A percentile compares a stretch with the other conserved stretches of the same genome.
Conservation (phyloP, 2,329 filamentous ascomycete species). For the Aureobasidium namibiae region DNA sequence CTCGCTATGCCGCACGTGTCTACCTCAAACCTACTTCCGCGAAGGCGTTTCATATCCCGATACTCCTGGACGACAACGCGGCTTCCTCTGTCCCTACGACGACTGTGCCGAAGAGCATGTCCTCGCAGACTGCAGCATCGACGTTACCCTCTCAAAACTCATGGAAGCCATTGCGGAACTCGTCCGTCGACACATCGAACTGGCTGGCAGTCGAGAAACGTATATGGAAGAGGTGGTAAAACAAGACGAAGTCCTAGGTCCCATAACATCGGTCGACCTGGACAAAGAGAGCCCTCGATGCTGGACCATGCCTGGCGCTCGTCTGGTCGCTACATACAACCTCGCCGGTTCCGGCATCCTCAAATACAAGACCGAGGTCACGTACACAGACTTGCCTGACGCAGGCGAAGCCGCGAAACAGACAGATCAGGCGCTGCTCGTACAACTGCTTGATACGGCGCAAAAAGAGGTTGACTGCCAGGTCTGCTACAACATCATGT, state of each 20-base stretch:
- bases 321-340: conserved; percentile 57
- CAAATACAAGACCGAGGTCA: conserved; percentile 47
- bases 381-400: conserved; percentile 36
- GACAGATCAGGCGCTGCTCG: conserved; percentile 45
- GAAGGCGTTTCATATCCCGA: conserved; percentile 71
- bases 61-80: conserved; percentile 55
- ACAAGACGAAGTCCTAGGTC: conserved; percentile 26
- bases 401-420: conserved; percentile 22
- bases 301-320: conserved; percentile 45
- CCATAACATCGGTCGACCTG: conserved; percentile 14
- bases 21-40: conserved; percentile 58
- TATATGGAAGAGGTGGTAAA: conserved; percentile 34
- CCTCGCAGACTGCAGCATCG: conserved; percentile 63
- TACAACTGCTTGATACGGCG: conserved; percentile 52
- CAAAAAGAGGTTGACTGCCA: conserved; percentile 76
- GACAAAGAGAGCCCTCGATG: conserved; percentile 30
- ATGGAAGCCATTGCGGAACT: conserved; percentile 51
- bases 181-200: conserved; percentile 35
- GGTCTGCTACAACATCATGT: conserved; percentile 73
- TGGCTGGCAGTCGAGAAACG: conserved; percentile 16
- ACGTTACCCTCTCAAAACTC: conserved; percentile 70
- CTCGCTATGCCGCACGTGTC: conserved; percentile 65
- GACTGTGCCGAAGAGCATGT: conserved; percentile 66
- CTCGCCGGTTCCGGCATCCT: conserved; percentile 57
- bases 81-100: conserved; percentile 65